These are phyloP conservation scores for Poa annua DNA, from an alignment of 176 grass and related monocot species.

Conservation along the genomic window DNA sequence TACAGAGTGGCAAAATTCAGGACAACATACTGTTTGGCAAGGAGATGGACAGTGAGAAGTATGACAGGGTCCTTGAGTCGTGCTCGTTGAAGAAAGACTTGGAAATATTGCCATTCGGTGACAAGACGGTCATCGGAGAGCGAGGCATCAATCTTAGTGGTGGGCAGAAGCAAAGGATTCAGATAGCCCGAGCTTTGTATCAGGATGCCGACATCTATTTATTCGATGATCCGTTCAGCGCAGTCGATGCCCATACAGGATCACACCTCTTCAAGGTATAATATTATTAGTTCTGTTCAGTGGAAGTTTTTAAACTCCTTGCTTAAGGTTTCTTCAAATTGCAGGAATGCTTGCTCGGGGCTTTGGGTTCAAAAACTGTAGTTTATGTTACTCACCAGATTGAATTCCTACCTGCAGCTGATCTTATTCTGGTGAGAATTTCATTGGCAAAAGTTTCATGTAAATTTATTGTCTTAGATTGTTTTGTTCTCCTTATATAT, in stretches of 20 bases:
- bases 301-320: neutral
- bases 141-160: constrained; percentile 59
- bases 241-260: constrained; percentile 60
- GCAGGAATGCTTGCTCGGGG: constrained; percentile 80
- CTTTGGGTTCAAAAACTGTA: constrained; percentile 76
- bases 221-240: constrained; percentile 57
- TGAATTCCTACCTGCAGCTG: constrained; percentile 81
- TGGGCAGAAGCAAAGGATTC: constrained; percentile 56
- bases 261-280: constrained; percentile 58
- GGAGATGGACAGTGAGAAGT: constrained; percentile 47
- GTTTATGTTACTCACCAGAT: constrained; percentile 94
- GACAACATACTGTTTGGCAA: constrained; percentile 56
- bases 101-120: constrained; percentile 53
- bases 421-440: constrained; percentile 82
- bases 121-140: constrained; percentile 52
- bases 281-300: neutral
- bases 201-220: constrained; percentile 54
- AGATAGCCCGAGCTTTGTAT: constrained; percentile 58
- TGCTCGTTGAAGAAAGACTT: constrained; percentile 54
- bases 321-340: constrained; percentile 30
- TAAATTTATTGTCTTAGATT: constrained; percentile 23
- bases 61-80: constrained; percentile 43
- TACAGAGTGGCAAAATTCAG: constrained; percentile 60
- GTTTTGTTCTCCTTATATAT: neutral
- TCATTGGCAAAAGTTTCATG: constrained; percentile 4